phyloP scores from a whole-genome alignment of 2,329 filamentous ascomycete species.

The Sporothrix sp. region DNA sequence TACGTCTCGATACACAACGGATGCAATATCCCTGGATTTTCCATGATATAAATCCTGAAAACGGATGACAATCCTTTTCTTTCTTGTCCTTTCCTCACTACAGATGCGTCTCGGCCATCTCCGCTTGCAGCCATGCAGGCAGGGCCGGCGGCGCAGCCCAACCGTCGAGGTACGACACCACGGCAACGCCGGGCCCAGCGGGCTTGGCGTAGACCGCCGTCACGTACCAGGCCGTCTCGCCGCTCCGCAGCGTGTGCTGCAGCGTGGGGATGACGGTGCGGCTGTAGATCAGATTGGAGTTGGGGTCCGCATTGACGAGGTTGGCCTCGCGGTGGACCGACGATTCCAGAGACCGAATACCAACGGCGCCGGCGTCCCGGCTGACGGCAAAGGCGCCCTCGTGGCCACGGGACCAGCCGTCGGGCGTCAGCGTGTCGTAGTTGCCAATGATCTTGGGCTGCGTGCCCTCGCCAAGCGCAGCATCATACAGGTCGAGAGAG shows the following conservation, averaged over 20 bases:
- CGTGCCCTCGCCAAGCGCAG: slow-evolving; percentile 39
- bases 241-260: slow-evolving; percentile 49
- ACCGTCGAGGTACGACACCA: slow-evolving; percentile 44
- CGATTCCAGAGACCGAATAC: slow-evolving; percentile 44
- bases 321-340: slow-evolving; percentile 40
- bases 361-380: slow-evolving; percentile 45
- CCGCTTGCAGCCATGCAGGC: slow-evolving; percentile 49
- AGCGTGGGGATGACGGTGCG: slow-evolving; percentile 63
- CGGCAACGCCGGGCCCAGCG: slow-evolving; percentile 40
- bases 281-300: slow-evolving; percentile 66
- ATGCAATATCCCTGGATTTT: no score
- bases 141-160: slow-evolving; percentile 51
- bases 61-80: no score
- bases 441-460: slow-evolving; percentile 49
- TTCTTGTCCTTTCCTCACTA: not conserved
- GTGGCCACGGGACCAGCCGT: slow-evolving; percentile 39
- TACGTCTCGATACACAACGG: no score
- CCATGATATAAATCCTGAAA: no score
- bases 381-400: slow-evolving; percentile 47
- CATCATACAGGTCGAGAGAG: slow-evolving; percentile 45
- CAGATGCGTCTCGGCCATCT: slow-evolving; percentile 36
- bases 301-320: slow-evolving; percentile 66
- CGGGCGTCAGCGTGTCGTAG: slow-evolving; percentile 47
- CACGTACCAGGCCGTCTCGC: slow-evolving; percentile 55
- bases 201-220: slow-evolving; percentile 64